Base-by-base conservation (phyloP, 192 early-diverging fungal genomes). In the Piromyces finnis region DNA sequence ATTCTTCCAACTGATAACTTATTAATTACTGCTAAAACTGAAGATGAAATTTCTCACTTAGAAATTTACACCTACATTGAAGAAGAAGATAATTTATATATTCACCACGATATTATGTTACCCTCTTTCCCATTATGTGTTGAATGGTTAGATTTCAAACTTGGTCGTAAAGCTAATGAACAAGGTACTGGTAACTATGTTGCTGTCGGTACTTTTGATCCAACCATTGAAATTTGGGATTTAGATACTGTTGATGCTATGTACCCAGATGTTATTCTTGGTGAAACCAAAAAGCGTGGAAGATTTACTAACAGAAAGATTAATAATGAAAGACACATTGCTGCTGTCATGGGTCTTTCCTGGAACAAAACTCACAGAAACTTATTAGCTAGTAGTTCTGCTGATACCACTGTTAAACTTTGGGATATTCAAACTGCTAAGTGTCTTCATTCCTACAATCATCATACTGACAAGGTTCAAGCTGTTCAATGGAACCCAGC, bases 71-170 rank as follows among this genome's bases (percentile, higher is more conserved):
- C 98, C 9, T 97, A 94, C 82, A 97, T 97, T 86, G 85, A 86
- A 59, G 87, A 87, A 26, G 82, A 90, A 51, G 88, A 90, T 84
- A 96, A 97, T 84, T 84, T 98, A 78, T 99, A 97, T 85, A 95
- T 97, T 27, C 96, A 98, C 84, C 96, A 99, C 86, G 98, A 99
- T 80, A 94, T 98, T 79, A 94, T 98, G 95, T 86, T 99, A 26
- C 95, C 98, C 37, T 89, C 94, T 35, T 97, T 98, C 84, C 97
- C 98, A 77, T 88, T 99, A 28, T 94, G 94, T 79, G 80, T 98
- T 82, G 97, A 98, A 85, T 98, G 96, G 96, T 81, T 99, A 35
- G 95, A 97, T 84, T 97, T 92, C 87, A 86, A 87, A n/a, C 88
- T 94, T 13, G 94, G 93, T 14, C 81, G 89, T 35, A 95, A 93